A percentile compares a stretch with the other conserved stretches of the same genome.
These are phyloP conservation scores for Rhizophora apiculata DNA, from an alignment of 345 rosid species.

Conservation along the genomic window DNA sequence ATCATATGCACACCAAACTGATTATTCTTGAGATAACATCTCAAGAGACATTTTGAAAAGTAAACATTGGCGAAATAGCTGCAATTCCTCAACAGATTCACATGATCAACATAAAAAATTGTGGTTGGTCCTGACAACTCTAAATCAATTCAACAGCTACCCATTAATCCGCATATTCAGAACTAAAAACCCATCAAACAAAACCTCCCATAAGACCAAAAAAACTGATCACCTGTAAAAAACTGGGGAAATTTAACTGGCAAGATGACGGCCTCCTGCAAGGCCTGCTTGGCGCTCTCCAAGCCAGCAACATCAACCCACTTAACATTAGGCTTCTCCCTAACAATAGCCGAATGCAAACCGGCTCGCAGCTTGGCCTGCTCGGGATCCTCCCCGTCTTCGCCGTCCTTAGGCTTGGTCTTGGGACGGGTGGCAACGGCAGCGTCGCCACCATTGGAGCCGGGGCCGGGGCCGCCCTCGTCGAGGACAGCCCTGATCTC, in stretches of 20 bases:
- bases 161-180: too few relatives aligned
- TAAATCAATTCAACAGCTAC: too few relatives aligned
- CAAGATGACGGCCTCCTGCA: constrained; percentile 89
- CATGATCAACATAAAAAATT: too few relatives aligned
- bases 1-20: too few relatives aligned
- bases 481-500: constrained; percentile 84
- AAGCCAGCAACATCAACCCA: constrained; percentile 94
- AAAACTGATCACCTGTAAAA: constrained; percentile 55
- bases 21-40: too few relatives aligned
- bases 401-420: constrained; percentile 52
- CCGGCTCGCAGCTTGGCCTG: constrained; percentile 80
- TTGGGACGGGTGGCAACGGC: constrained; percentile 60
- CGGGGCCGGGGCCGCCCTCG: constrained; percentile 65
- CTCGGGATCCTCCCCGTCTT: constrained; percentile 76
- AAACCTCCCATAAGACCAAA: background rate
- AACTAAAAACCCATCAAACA: background rate
- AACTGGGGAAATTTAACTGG: constrained; percentile 91
- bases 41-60: too few relatives aligned
- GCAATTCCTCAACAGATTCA: too few relatives aligned
- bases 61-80: too few relatives aligned
- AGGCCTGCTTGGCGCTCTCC: constrained; percentile 81
- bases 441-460: constrained; percentile 53
- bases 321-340: constrained; percentile 81
- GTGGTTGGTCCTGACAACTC: too few relatives aligned
- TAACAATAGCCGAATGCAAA: constrained; percentile 66